Evolutionary conservation across 768 basidiomycete species (phyloP).

Genomic region (Rhizopogon vesiculosus): DNA sequence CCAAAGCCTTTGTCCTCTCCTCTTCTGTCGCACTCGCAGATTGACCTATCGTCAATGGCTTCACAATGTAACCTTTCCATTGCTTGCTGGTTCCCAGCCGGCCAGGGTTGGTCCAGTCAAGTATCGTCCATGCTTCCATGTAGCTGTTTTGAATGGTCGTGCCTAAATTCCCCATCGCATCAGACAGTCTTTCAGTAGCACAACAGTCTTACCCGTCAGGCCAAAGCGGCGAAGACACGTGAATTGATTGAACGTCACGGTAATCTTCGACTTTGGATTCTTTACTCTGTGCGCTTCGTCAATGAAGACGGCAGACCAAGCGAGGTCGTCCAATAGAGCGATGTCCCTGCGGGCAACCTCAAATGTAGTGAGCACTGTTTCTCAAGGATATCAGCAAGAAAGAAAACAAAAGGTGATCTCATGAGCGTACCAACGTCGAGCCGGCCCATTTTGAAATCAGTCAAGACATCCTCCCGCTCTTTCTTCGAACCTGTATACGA

Average conservation of each 20-base stretch:
- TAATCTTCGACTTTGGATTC: conserved; percentile 64
- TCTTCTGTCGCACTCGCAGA: conserved; percentile 59
- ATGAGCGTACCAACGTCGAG: conserved; percentile 70
- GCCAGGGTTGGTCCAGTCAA: conserved; percentile 90
- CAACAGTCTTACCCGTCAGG: conserved; percentile 52
- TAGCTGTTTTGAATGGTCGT: conserved; percentile 86
- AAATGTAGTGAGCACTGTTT: conserved; percentile 74
- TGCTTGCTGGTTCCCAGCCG: conserved; percentile 65
- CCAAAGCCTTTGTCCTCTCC: conserved; percentile 50
- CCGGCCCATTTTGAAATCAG: conserved; percentile 76
- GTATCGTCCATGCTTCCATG: conserved; percentile 85
- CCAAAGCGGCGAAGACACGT: conserved; percentile 69
- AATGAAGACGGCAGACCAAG: conserved; percentile 71
- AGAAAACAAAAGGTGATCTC: background rate
- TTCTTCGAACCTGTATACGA: conserved; percentile 53
- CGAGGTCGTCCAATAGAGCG: conserved; percentile 57
- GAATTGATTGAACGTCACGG: conserved; percentile 69
- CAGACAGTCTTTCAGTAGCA: conserved; percentile 4
- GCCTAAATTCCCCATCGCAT: background rate
- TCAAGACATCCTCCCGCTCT: conserved; percentile 52
- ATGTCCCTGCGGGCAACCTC: conserved; percentile 73
- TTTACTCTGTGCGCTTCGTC: conserved; percentile 94
- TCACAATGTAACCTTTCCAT: conserved; percentile 71
- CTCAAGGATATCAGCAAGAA: background rate
- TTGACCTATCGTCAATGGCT: conserved; percentile 67